A percentile compares a stretch with the other conserved stretches of the same genome.
Evolutionary conservation across 2,329 filamentous ascomycete species (phyloP).

Genomic region (Myotisia sp.): DNA sequence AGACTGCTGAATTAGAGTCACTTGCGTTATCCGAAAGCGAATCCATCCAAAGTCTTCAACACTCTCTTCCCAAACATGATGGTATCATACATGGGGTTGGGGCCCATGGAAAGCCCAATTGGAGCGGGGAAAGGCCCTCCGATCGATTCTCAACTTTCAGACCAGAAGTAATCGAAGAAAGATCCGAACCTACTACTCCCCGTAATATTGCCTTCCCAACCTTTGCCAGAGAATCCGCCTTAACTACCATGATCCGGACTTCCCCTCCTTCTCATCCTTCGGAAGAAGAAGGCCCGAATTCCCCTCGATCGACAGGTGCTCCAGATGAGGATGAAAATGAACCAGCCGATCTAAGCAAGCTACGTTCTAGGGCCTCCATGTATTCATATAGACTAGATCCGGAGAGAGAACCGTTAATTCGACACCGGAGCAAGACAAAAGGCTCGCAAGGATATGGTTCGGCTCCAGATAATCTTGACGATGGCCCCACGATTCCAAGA

Average conservation of each 20-base stretch:
- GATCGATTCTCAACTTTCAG: slow-evolving; percentile 11
- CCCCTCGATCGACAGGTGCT: slow-evolving; percentile 1
- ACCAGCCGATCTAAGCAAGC: background rate
- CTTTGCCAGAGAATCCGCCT: slow-evolving; percentile 30
- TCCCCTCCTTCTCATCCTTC: slow-evolving; percentile 21
- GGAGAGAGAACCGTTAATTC: slow-evolving; percentile 26
- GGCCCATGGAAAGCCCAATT: slow-evolving; percentile 8
- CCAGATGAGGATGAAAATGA: slow-evolving; percentile 7
- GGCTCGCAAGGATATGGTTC: slow-evolving; percentile 20
- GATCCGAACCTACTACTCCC: slow-evolving; percentile 44
- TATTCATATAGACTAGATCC: slow-evolving; percentile 17
- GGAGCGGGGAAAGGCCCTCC: background rate
- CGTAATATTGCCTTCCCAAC: slow-evolving; percentile 25
- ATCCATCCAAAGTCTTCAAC: slow-evolving; percentile 16
- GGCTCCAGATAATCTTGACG: slow-evolving; percentile 1
- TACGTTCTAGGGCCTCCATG: slow-evolving; percentile 9
- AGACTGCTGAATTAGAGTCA: slow-evolving; percentile 73
- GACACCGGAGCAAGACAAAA: slow-evolving; percentile 18
- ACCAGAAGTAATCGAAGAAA: slow-evolving; percentile 45
- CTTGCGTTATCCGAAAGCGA: slow-evolving; percentile 54
- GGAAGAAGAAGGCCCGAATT: slow-evolving; percentile 13
- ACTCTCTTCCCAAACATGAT: slow-evolving; percentile 16
- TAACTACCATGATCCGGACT: slow-evolving; percentile 38
- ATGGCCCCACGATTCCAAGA: background rate
- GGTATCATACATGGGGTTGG: slow-evolving; percentile 20